A percentile compares a stretch with the other conserved stretches of the same genome.
Conservation (phyloP, 495 filamentous ascomycete species). For the Talaromyces adpressus region DNA sequence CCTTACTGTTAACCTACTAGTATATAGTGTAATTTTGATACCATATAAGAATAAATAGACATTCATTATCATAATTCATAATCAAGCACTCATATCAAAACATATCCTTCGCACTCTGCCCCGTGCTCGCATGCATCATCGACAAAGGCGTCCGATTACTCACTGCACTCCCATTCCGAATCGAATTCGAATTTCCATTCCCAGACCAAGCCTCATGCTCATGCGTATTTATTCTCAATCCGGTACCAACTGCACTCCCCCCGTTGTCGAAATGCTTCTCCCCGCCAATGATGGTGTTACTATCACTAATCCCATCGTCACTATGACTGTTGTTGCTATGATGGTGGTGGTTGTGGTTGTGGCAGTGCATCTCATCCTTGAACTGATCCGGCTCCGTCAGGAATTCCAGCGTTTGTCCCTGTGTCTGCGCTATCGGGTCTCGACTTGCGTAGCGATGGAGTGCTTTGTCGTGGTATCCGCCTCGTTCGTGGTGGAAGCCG, state of each 20-base stretch:
- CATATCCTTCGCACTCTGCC: background rate
- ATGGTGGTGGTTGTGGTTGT: background rate
- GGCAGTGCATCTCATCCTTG: background rate
- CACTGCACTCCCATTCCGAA: background rate
- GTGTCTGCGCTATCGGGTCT: conserved; percentile 6
- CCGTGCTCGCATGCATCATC: background rate
- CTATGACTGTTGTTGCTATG: background rate
- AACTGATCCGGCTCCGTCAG: conserved; percentile 7
- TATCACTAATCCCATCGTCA: background rate
- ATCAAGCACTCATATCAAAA: background rate
- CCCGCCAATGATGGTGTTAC: background rate
- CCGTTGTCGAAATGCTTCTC: background rate
- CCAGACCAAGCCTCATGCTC: background rate
- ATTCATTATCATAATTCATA: background rate
- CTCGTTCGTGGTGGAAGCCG: conserved; percentile 12
- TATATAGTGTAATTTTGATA: background rate
- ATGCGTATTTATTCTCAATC: background rate
- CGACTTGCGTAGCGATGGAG: conserved; percentile 7
- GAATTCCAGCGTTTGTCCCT: conserved; percentile 7
- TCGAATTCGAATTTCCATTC: background rate
- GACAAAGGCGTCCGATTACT: conserved; percentile 3
- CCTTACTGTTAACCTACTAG: conserved; percentile 10
- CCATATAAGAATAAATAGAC: background rate
- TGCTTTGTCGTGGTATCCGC: conserved; percentile 10
- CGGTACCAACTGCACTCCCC: background rate